Evolutionary conservation across 441 rosid species (phyloP).

Genomic region (Adansonia rubrostipa): DNA sequence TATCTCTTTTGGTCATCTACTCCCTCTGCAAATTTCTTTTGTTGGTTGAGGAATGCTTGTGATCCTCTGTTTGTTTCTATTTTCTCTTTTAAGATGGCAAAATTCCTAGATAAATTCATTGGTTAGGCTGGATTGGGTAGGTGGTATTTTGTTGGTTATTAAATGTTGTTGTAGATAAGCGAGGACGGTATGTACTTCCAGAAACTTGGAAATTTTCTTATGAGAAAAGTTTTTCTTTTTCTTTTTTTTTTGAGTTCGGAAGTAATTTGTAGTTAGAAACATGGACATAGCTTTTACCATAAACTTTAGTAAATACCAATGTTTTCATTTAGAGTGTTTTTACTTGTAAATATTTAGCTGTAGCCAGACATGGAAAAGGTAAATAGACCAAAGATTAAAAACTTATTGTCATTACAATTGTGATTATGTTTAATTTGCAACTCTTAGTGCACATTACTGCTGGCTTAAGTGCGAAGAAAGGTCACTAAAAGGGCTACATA

Average conservation of each 20-base stretch:
- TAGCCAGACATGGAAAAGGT: neutral
- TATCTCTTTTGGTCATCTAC: neutral
- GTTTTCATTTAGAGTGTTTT: neutral
- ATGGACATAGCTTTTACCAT: neutral
- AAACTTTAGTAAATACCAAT: neutral
- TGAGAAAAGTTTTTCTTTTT: neutral
- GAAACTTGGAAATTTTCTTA: neutral
- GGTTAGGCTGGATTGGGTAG: neutral
- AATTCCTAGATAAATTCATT: neutral
- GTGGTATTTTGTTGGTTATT: neutral
- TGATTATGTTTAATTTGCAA: constrained; percentile 4
- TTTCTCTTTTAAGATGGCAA: constrained; percentile 7
- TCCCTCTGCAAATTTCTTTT: neutral
- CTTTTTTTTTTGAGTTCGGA: neutral
- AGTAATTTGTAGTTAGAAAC: neutral
- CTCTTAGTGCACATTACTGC: neutral
- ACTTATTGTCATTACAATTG: neutral
- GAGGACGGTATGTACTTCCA: neutral
- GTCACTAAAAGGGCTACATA: neutral
- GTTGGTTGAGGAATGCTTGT: neutral
- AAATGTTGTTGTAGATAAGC: neutral
- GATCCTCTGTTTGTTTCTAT: neutral
- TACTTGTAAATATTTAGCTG: neutral
- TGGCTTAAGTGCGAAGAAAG: neutral
- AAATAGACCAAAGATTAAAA: neutral